Conservation (phyloP, 257 asterid genomes). For the Striga asiatica region DNA sequence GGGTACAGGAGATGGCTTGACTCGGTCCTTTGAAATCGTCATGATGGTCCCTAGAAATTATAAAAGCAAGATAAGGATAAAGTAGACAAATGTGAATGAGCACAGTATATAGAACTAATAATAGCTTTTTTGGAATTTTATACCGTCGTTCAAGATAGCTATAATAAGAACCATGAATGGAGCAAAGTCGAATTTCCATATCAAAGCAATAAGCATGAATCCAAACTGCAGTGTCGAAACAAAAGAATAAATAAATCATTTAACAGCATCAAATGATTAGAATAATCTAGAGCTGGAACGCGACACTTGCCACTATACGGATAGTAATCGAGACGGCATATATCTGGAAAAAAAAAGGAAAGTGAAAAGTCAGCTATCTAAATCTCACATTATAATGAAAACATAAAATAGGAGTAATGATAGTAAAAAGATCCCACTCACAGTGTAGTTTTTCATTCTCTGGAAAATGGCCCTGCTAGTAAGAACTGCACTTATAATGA, state of each 20-base stretch:
- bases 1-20: conserved; percentile 86
- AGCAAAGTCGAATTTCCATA: conserved; percentile 87
- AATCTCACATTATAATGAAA: no score
- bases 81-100: no score
- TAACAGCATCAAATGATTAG: no score
- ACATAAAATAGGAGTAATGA: neutral
- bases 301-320: conserved; percentile 77
- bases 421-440: conserved; percentile 2
- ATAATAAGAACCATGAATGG: conserved; percentile 94
- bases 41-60: conserved; percentile 67
- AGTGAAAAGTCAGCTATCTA: conserved; percentile 2
- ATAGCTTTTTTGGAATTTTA: neutral
- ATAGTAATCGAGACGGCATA: conserved; percentile 96
- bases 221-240: conserved; percentile 57
- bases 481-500: conserved; percentile 83
- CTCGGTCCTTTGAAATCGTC: conserved; percentile 95
- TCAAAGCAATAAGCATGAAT: conserved; percentile 85
- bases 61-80: neutral
- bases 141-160: conserved; percentile 89
- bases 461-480: conserved; percentile 94
- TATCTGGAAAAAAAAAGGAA: conserved; percentile 38
- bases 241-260: neutral
- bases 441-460: conserved; percentile 94
- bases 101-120: neutral
- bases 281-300: neutral